phyloP scores from a whole-genome alignment of 306 rosid genomes.

The Dryas alaskensis region DNA sequence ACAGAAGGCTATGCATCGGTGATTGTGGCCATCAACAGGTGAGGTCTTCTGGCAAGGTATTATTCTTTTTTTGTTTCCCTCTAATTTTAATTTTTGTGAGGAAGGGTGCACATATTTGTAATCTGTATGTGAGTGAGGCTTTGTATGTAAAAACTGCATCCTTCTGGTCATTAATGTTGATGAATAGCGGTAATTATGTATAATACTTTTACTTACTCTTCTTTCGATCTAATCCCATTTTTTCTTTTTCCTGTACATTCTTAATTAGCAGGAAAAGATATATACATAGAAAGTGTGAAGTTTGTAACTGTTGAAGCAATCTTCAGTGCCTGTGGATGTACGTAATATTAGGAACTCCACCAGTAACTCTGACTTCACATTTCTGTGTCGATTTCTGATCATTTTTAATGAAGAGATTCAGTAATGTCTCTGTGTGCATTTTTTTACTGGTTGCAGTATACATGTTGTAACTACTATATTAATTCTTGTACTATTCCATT shows the following conservation, averaged over 20 bases:
- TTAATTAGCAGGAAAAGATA: not conserved
- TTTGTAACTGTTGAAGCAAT: not conserved
- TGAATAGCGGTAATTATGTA: slow-evolving; percentile 43
- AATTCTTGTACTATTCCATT: no score
- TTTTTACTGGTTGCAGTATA: no score
- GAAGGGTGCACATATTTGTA: slow-evolving; percentile 34
- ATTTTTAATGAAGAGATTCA: no score
- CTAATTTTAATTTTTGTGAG: slow-evolving; percentile 30
- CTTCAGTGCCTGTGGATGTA: not conserved
- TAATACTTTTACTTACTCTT: slow-evolving; percentile 21
- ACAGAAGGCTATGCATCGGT: slow-evolving; percentile 23
- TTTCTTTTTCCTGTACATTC: not conserved
- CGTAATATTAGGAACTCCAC: no score
- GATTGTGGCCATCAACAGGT: slow-evolving; percentile 97
- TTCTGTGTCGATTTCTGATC: no score
- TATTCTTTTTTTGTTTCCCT: slow-evolving; percentile 41
- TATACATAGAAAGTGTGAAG: not conserved
- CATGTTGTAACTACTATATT: no score
- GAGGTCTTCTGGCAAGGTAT: slow-evolving; percentile 94
- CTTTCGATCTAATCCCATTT: not conserved
- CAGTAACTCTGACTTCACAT: no score
- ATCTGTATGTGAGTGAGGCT: slow-evolving; percentile 24
- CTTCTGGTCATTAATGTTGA: slow-evolving; percentile 35
- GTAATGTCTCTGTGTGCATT: no score
- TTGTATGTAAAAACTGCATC: slow-evolving; percentile 43